These are phyloP conservation scores for Neolentinus lepideus DNA, from an alignment of 1,284 basidiomycete genomes.

Conservation along the genomic window DNA sequence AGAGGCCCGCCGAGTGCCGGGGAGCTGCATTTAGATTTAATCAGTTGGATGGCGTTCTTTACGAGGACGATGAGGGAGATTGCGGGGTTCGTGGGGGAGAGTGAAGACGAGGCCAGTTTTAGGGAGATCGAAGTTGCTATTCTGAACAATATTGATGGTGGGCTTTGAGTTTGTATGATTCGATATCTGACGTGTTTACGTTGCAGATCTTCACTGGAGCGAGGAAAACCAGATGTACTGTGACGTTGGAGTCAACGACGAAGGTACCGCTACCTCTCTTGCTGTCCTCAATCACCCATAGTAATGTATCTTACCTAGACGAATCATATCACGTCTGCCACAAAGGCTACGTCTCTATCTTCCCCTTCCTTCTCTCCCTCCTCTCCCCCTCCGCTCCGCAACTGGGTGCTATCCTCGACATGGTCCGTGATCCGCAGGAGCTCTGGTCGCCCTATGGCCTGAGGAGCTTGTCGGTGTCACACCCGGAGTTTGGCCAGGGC, in stretches of 20 bases:
- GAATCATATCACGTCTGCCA: conserved; percentile 89
- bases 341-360: conserved; percentile 88
- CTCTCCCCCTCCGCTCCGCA: conserved; percentile 72
- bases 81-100: conserved; percentile 75
- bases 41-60: conserved; percentile 95
- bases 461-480: conserved; percentile 77
- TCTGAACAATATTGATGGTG: conserved; percentile 82
- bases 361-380: conserved; percentile 83
- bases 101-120: conserved; percentile 75
- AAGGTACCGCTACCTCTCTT: conserved; percentile 42
- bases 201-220: conserved; percentile 86
- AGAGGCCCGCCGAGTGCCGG: conserved; percentile 82
- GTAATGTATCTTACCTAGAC: conserved; percentile 38
- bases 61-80: conserved; percentile 85
- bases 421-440: conserved; percentile 73
- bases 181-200: conserved; percentile 3
- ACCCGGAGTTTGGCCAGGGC: conserved; percentile 83
- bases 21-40: conserved; percentile 88
- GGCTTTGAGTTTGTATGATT: conserved; percentile 8
- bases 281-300: background rate
- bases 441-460: conserved; percentile 90
- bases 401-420: conserved; percentile 72
- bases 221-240: conserved; percentile 89
- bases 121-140: conserved; percentile 74
- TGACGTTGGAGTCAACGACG: conserved; percentile 77